A percentile compares a stretch with the other conserved stretches of the same genome.
Evolutionary conservation across 768 basidiomycete genomes (phyloP).

Genomic region (Calocybe indica): DNA sequence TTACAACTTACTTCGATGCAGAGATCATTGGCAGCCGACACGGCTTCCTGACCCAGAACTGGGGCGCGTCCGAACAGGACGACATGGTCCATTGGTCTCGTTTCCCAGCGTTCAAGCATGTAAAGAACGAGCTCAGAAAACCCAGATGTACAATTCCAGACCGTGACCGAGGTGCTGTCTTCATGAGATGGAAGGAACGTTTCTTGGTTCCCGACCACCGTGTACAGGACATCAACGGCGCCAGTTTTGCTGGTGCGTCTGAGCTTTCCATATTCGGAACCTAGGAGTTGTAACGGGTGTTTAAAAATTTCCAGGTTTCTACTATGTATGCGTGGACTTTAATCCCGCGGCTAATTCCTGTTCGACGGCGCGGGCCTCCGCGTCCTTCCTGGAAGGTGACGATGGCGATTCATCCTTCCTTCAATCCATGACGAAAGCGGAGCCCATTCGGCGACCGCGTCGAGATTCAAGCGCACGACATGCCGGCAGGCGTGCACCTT

Average conservation of each 20-base stretch:
- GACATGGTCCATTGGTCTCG: slow-evolving; percentile 94
- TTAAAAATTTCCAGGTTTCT: slow-evolving; percentile 59
- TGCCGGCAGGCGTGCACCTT: slow-evolving; percentile 35
- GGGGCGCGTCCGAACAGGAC: slow-evolving; percentile 87
- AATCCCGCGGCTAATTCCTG: slow-evolving; percentile 46
- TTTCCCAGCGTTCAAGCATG: slow-evolving; percentile 84
- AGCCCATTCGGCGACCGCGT: slow-evolving; percentile 27
- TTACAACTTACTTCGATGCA: slow-evolving; percentile 95
- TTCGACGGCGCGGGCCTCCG: slow-evolving; percentile 27
- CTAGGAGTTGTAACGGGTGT: slow-evolving; percentile 8
- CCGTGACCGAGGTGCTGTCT: slow-evolving; percentile 74
- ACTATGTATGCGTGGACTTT: slow-evolving; percentile 93
- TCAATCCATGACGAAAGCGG: slow-evolving; percentile 27
- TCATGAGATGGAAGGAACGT: slow-evolving; percentile 96
- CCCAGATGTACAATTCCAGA: slow-evolving; percentile 76
- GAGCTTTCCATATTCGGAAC: slow-evolving; percentile 3
- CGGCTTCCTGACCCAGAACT: slow-evolving; percentile 86
- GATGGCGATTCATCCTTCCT: slow-evolving; percentile 17
- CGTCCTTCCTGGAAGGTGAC: slow-evolving; percentile 21
- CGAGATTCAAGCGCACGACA: slow-evolving; percentile 44
- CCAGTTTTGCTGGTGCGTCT: slow-evolving; percentile 84
- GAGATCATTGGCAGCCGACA: slow-evolving; percentile 90
- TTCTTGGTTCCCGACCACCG: slow-evolving; percentile 95
- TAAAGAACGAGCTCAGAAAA: slow-evolving; percentile 72
- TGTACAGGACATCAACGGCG: slow-evolving; percentile 90